These are phyloP conservation scores for Penicillium sp. DNA, from an alignment of 2,329 filamentous ascomycete genomes.

Conservation along the genomic window DNA sequence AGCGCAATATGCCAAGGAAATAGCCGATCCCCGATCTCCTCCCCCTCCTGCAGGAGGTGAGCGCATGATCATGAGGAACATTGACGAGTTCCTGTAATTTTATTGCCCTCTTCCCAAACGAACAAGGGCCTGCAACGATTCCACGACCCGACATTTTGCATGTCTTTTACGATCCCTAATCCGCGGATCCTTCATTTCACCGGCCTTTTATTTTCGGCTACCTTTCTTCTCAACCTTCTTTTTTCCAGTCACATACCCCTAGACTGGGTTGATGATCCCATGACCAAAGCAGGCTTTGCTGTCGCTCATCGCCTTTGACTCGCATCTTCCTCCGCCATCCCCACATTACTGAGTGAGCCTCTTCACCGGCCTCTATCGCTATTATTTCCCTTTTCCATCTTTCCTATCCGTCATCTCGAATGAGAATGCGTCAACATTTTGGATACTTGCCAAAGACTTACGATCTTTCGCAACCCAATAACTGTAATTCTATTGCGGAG, in stretches of 20 bases:
- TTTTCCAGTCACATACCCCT: conserved; percentile 21
- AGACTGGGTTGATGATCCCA: conserved; percentile 32
- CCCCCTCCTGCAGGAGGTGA: conserved; percentile 40
- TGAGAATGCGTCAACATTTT: conserved; percentile 19
- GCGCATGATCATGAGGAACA: conserved; percentile 45
- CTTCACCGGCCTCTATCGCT: not conserved
- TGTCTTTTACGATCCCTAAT: conserved; percentile 17
- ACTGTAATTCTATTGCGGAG: conserved; percentile 37
- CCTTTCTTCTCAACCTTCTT: conserved; percentile 19
- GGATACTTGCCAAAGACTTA: conserved; percentile 11
- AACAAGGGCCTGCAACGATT: conserved; percentile 28
- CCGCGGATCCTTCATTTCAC: conserved; percentile 15
- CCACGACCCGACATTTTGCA: conserved; percentile 27
- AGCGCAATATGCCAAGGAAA: conserved; percentile 21
- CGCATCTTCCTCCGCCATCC: conserved; percentile 1
- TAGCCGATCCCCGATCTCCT: conserved; percentile 42
- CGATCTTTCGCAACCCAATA: conserved; percentile 19
- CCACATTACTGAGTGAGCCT: not conserved
- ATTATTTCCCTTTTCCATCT: not conserved
- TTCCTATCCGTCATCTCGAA: conserved; percentile 27
- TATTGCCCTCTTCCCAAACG: conserved; percentile 8
- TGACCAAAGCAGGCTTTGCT: conserved; percentile 46
- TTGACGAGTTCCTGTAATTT: conserved; percentile 46
- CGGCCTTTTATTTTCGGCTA: conserved; percentile 5
- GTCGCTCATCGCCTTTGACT: conserved; percentile 31